A percentile compares a stretch with the other conserved stretches of the same genome.
Conservation (phyloP, 2,329 filamentous ascomycete genomes). For the Fusarium virguliforme region DNA sequence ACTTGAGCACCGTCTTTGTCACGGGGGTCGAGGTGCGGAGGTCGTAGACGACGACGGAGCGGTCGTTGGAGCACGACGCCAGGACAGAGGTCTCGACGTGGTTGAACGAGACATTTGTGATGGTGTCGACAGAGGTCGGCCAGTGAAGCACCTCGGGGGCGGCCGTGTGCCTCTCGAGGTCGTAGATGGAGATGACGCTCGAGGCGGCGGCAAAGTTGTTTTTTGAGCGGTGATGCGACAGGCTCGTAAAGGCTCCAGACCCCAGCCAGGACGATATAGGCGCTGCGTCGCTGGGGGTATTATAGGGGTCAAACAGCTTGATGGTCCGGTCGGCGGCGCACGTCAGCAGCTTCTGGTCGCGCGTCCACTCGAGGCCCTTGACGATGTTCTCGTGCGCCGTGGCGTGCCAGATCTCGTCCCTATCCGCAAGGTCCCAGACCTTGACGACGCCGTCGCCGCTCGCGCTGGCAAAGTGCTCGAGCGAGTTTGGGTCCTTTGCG, state of each 20-base stretch:
- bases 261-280: slow-evolving; percentile 90
- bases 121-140: slow-evolving; percentile 92
- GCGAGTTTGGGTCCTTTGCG: slow-evolving; percentile 82
- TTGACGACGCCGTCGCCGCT: slow-evolving; percentile 95
- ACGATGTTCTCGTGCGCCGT: slow-evolving; percentile 95
- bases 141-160: slow-evolving; percentile 87
- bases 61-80: slow-evolving; percentile 87
- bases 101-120: slow-evolving; percentile 91
- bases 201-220: slow-evolving; percentile 87
- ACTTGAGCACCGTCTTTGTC: slow-evolving; percentile 83
- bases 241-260: slow-evolving; percentile 83
- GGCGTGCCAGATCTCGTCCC: slow-evolving; percentile 82
- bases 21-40: slow-evolving; percentile 88
- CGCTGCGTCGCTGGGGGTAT: slow-evolving; percentile 76
- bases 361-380: slow-evolving; percentile 91
- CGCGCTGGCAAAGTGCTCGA: slow-evolving; percentile 84
- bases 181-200: slow-evolving; percentile 88
- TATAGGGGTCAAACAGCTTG: slow-evolving; percentile 93
- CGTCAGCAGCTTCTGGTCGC: slow-evolving; percentile 86
- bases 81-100: slow-evolving; percentile 93
- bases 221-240: slow-evolving; percentile 85
- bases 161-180: slow-evolving; percentile 84
- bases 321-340: slow-evolving; percentile 90
- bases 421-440: slow-evolving; percentile 84
- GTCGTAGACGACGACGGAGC: slow-evolving; percentile 92